Base-by-base conservation (phyloP, 2,329 filamentous ascomycete genomes). In the Talaromyces islandicus region DNA sequence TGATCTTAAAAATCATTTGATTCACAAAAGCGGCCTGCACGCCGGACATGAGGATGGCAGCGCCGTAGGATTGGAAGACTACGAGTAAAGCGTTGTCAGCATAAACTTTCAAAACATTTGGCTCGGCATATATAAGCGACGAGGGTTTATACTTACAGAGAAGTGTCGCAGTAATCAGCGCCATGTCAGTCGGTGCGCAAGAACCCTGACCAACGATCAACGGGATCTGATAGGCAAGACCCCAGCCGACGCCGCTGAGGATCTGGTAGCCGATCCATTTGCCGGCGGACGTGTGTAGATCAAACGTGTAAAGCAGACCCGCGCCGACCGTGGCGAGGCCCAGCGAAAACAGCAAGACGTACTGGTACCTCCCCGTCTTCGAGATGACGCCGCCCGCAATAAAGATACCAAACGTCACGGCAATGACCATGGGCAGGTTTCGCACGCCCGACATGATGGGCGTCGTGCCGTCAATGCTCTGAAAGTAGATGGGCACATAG, bases 221-320 rank as follows among this genome's bases (percentile, higher is more conserved):
- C 11, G 53, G 53, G 35, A 55, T 19, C 19, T 38, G 29, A 12
- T 19, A 21, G 30, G 25, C 10, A 9, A 19, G 17, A 10, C 53
- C 53, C 27, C 24, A 24, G 12, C 65, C 64, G 19, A 65, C 29
- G 4, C 67, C 66, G 55, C 57, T 61, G 12, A 68, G 7, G 21
- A 66, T 51, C 60, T 69, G 67, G 53, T n/a, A n/a, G n/a, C n/a
- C n/a, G n/a, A n/a, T n/a, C n/a, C n/a, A n/a, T n/a, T n/a, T n/a
- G n/a, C n/a, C 43, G 46, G 58, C 17, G 30, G 38, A 30, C 14
- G 65, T 67, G 46, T 60, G 50, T 32, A 70, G 63, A 14, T 70
- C 64, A 30, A 75, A 63, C 1, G 70, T 73, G 63, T 68, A 72
- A 56, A 73, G 57, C 10, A 75, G 62, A 11, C 71, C 72, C 14